Conservation (phyloP, 1,284 basidiomycete genomes). For the Pterulicium gracile region DNA sequence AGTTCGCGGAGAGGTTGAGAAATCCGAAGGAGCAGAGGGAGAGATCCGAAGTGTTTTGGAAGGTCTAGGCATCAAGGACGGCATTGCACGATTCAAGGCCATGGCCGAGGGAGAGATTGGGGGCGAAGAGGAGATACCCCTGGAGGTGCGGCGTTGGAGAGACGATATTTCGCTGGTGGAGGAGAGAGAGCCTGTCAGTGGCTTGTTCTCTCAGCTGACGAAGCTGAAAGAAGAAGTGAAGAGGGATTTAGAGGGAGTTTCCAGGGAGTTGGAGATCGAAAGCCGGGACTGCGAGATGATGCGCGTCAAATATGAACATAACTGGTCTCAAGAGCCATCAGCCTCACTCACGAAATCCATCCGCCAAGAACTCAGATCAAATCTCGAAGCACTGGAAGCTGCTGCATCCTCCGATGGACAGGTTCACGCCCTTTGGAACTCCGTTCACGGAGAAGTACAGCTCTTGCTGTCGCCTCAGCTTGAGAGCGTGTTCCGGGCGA, state of each 20-base stretch:
- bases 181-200: constrained; percentile 53
- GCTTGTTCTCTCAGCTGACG: constrained; percentile 51
- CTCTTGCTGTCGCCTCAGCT: constrained; percentile 53
- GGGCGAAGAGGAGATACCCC: constrained; percentile 61
- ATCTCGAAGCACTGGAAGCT: constrained; percentile 64
- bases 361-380: constrained; percentile 75
- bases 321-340: constrained; percentile 87
- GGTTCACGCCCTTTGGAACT: constrained; percentile 67
- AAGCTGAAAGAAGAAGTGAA: constrained; percentile 53
- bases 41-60: constrained; percentile 79
- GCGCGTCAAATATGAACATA: constrained; percentile 79
- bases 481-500: constrained; percentile 62
- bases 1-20: constrained; percentile 82
- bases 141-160: constrained; percentile 67
- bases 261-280: constrained; percentile 65
- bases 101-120: constrained; percentile 66
- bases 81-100: constrained; percentile 66
- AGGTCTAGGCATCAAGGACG: constrained; percentile 71
- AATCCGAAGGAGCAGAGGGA: constrained; percentile 73
- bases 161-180: constrained; percentile 67
- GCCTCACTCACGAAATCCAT: constrained; percentile 61
- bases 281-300: constrained; percentile 75
- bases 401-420: constrained; percentile 76
- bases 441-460: constrained; percentile 57
- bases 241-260: constrained; percentile 48